Percentiles rank a stretch among this genome's conserved stretches.
These are phyloP conservation scores for Blastomyces percursus DNA, from an alignment of 2,329 filamentous ascomycete species.

Conservation along the genomic window DNA sequence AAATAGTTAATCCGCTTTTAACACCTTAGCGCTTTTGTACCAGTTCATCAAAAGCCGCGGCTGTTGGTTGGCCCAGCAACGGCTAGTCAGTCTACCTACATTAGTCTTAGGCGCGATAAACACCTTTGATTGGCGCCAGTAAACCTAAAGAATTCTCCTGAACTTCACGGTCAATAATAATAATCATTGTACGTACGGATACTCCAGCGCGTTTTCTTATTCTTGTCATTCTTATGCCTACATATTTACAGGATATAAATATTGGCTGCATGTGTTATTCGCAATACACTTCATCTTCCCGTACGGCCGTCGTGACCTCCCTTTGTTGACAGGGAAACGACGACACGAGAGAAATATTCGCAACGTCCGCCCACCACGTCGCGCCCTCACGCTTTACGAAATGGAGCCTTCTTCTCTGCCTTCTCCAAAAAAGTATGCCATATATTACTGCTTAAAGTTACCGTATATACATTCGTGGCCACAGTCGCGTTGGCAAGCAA, in stretches of 20 bases:
- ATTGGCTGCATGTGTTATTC: not conserved
- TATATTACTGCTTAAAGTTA: not conserved
- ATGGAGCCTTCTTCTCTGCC: not conserved
- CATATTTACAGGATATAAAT: not conserved
- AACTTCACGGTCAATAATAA: not conserved
- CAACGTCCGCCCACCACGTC: not conserved
- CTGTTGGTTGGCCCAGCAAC: conserved; percentile 18
- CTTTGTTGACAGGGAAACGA: not conserved
- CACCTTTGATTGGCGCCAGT: not conserved
- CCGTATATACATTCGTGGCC: not conserved
- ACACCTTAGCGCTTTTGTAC: not conserved
- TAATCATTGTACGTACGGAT: not conserved
- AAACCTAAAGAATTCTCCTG: not conserved
- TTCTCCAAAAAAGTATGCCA: conserved; percentile 1
- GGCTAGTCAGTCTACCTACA: not conserved
- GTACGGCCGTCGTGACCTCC: not conserved
- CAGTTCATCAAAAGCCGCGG: not conserved
- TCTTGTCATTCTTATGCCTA: not conserved
- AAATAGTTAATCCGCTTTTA: not conserved
- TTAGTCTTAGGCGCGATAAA: not conserved
- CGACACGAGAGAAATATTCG: not conserved
- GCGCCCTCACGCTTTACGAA: not conserved
- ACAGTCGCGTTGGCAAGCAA: not conserved
- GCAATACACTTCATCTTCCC: not conserved
- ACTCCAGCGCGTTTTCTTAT: not conserved